A percentile compares a stretch with the other conserved stretches of the same genome.
Evolutionary conservation across 2,329 filamentous ascomycete genomes (phyloP).

Genomic region (Fusarium subtropicale): DNA sequence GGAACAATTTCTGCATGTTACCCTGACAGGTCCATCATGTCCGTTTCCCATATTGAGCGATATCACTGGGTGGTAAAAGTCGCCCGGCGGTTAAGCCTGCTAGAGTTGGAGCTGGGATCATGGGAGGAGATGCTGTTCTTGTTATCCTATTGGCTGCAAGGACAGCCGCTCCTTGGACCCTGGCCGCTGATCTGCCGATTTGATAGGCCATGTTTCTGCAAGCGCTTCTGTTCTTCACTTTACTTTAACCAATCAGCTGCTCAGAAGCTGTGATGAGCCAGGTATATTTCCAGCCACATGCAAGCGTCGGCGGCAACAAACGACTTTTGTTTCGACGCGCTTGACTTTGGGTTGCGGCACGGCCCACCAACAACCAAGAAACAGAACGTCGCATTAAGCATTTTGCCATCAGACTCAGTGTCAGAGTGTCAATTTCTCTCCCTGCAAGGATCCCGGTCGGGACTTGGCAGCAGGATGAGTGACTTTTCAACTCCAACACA

Average conservation of each 20-base stretch:
- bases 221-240: constrained; percentile 40
- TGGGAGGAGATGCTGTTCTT: constrained; percentile 31
- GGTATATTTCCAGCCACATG: constrained; percentile 56
- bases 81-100: constrained; percentile 39
- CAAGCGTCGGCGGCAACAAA: constrained; percentile 60
- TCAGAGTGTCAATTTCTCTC: background rate
- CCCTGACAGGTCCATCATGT: constrained; percentile 29
- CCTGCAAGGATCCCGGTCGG: background rate
- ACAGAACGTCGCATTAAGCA: constrained; percentile 20
- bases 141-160: constrained; percentile 37
- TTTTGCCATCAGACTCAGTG: constrained; percentile 1
- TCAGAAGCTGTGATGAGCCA: constrained; percentile 46
- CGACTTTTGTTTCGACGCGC: constrained; percentile 48
- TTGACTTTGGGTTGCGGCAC: constrained; percentile 7
- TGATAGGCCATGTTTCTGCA: constrained; percentile 45
- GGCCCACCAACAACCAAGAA: constrained; percentile 16
- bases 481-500: constrained; percentile 21
- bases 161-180: constrained; percentile 34
- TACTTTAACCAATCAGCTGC: constrained; percentile 54
- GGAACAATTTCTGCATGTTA: constrained; percentile 29
- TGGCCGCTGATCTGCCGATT: constrained; percentile 31
- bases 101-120: constrained; percentile 39
- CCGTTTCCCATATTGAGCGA: constrained; percentile 12
- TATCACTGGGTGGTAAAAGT: constrained; percentile 31
- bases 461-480: constrained; percentile 23